Conservation (phyloP, 805 yeast genomes). For the Cyberlindnera amylophila region DNA sequence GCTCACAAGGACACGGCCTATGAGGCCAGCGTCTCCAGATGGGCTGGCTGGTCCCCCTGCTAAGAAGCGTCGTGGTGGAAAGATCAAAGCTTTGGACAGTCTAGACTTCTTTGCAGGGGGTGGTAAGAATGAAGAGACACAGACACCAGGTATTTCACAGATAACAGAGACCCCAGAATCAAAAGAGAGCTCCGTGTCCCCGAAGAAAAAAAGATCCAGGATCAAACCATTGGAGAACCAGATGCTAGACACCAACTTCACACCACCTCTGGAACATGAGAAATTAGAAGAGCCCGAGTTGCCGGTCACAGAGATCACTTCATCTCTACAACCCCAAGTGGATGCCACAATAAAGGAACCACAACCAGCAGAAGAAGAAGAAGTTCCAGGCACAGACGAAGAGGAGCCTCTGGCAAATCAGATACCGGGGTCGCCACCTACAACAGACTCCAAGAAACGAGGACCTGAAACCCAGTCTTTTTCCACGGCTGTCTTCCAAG, state of each 20-base stretch:
- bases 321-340: too few species aligned
- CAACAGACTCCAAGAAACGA: not conserved
- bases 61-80: conserved; percentile 15
- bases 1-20: conserved; percentile 15
- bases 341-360: not conserved
- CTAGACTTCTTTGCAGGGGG: conserved; percentile 40
- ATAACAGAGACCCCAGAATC: not conserved
- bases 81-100: conserved; percentile 33
- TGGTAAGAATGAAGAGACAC: conserved; percentile 6
- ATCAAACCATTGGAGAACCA: conserved; percentile 6
- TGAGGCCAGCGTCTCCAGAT: conserved; percentile 5
- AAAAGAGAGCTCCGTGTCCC: not conserved
- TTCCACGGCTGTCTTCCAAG: conserved; percentile 15
- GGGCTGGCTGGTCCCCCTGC: conserved; percentile 5
- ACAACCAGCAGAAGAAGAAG: not conserved
- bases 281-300: not conserved
- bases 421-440: not conserved
- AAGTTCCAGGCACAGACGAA: not conserved
- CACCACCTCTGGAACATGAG: not conserved
- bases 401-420: not conserved
- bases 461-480: conserved; percentile 12
- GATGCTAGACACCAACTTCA: conserved; percentile 10
- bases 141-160: not conserved
- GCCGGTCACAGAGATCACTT: too few species aligned
- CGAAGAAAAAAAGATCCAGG: conserved; percentile 4